These are phyloP conservation scores for Hypholoma sublateritium DNA, from an alignment of 768 basidiomycete species.

Conservation along the genomic window DNA sequence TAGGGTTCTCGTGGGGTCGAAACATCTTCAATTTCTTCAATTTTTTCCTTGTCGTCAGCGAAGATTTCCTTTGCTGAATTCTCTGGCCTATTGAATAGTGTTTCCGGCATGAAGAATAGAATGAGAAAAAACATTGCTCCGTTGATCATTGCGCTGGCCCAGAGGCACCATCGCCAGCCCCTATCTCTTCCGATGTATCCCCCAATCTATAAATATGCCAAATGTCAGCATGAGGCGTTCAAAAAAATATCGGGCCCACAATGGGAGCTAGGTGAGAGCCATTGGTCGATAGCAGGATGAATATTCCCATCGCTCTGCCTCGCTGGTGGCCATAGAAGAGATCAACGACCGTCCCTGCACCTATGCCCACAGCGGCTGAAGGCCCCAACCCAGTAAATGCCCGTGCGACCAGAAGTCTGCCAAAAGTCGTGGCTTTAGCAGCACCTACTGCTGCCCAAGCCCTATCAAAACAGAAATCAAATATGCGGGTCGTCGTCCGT, in stretches of 20 bases:
- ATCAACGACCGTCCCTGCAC: conserved; percentile 41
- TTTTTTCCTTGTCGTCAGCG: conserved; percentile 12
- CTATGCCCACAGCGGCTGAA: conserved; percentile 35
- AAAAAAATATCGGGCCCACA: conserved; percentile 20
- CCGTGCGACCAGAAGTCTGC: conserved; percentile 32
- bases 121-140: conserved; percentile 35
- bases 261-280: conserved; percentile 42
- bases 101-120: conserved; percentile 41
- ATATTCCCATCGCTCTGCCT: conserved; percentile 43
- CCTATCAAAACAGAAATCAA: conserved; percentile 34
- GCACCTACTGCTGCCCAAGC: conserved; percentile 32
- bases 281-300: conserved; percentile 40
- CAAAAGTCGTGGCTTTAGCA: conserved; percentile 30
- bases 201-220: conserved; percentile 23
- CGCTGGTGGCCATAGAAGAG: conserved; percentile 36
- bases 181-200: conserved; percentile 36
- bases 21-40: conserved; percentile 11
- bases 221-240: neutral
- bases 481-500: conserved; percentile 37
- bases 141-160: conserved; percentile 39
- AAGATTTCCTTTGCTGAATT: conserved; percentile 11
- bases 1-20: conserved; percentile 19
- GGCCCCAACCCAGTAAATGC: conserved; percentile 37
- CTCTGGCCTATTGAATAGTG: conserved; percentile 32
- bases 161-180: conserved; percentile 46